phyloP scores from a whole-genome alignment of 2,329 filamentous ascomycete species.

The Ceratocystis huliohia region DNA sequence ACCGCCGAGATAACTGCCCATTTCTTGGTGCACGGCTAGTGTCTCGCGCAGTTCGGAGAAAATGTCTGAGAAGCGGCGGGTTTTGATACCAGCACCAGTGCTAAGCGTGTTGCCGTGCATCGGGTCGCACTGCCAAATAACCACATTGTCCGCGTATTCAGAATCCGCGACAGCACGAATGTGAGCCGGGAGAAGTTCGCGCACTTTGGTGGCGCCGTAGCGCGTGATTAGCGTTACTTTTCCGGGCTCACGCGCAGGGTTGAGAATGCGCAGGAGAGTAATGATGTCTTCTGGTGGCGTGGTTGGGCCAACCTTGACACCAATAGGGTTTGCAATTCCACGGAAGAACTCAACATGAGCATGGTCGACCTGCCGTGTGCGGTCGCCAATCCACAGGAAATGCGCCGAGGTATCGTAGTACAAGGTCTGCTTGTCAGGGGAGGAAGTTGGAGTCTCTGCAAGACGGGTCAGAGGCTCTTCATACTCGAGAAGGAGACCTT shows the following conservation, averaged over 20 bases:
- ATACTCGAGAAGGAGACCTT: constrained; percentile 87
- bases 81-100: constrained; percentile 73
- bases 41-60: constrained; percentile 76
- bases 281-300: constrained; percentile 68
- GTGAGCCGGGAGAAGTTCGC: constrained; percentile 63
- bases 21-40: constrained; percentile 68
- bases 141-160: constrained; percentile 53
- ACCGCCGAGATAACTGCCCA: constrained; percentile 78
- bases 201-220: constrained; percentile 72
- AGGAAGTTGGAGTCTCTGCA: constrained; percentile 50
- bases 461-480: constrained; percentile 75
- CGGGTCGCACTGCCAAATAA: constrained; percentile 89
- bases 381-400: constrained; percentile 97
- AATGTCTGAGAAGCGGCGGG: constrained; percentile 79
- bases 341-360: constrained; percentile 97
- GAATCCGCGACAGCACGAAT: constrained; percentile 79
- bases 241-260: constrained; percentile 68
- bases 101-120: constrained; percentile 80
- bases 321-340: constrained; percentile 88
- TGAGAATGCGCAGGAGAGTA: constrained; percentile 68
- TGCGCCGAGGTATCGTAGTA: constrained; percentile 89
- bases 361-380: constrained; percentile 83
- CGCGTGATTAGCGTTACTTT: constrained; percentile 95
- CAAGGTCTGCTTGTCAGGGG: constrained; percentile 26
- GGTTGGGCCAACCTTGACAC: constrained; percentile 86